Evolutionary conservation across 139 green algal species (phyloP).

Genomic region (Haematococcus sp.): DNA sequence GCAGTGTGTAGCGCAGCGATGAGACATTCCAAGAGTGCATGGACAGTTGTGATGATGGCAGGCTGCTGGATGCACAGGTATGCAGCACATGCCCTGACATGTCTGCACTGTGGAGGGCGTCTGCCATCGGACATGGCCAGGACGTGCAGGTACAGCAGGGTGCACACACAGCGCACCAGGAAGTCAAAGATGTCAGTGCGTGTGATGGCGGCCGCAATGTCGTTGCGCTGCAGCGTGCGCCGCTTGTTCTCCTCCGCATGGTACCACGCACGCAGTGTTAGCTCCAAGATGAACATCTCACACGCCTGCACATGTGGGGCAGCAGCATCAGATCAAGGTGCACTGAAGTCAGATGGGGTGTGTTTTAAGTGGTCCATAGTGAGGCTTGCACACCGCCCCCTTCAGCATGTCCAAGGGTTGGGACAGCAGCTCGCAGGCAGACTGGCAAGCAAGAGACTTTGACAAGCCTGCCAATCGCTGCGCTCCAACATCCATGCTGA

Average conservation of each 20-base stretch:
- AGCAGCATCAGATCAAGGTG: not conserved
- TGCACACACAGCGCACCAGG: constrained; percentile 56
- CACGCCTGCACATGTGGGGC: constrained; percentile 66
- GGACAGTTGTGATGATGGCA: no score
- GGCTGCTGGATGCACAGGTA: not conserved
- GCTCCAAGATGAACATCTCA: constrained; percentile 98
- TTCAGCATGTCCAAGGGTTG: not conserved
- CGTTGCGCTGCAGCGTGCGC: constrained; percentile 91
- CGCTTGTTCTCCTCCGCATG: constrained; percentile 95
- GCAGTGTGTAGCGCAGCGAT: no score
- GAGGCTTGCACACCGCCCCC: not conserved
- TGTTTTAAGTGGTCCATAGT: not conserved
- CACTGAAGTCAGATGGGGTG: not conserved
- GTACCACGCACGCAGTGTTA: constrained; percentile 90
- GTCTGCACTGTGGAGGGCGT: not conserved
- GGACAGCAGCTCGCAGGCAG: no score
- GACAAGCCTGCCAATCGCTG: no score
- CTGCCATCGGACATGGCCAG: no score
- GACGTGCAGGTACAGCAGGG: not conserved
- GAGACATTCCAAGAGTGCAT: no score
- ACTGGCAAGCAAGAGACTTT: no score
- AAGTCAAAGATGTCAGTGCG: constrained; percentile 95
- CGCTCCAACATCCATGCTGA: no score
- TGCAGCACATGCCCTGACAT: not conserved
- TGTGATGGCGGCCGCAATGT: constrained; percentile 93